Base-by-base conservation (phyloP, 352 stramenopile species). In the Pythium coloratum region DNA sequence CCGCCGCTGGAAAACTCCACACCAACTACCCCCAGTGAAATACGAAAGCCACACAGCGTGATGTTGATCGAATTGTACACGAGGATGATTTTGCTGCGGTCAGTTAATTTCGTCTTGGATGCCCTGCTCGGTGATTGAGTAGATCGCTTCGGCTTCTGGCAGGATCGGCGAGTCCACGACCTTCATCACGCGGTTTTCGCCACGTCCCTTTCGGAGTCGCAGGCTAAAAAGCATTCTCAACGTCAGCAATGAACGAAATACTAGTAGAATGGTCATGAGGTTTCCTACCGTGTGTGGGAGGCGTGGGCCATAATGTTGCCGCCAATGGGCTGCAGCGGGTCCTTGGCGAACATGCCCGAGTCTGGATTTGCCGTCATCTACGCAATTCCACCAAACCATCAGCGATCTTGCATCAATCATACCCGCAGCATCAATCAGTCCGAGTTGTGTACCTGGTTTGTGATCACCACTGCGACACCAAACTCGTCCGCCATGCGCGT, bases 181-280 rank as follows among this genome's bases (percentile, higher is more conserved):
- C 73, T 98, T 99, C 88, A 98, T 99, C 63, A 99, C 96, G 24
- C 98, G 95, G 67, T 99, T 99, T 70, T 99, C 97, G 13, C 97
- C 98, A 49, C 97, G 92, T 13, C 93, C 97, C 73, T 99, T 99
- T 54, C 94, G 91, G 49, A 99, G 80, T 13, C 96, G 92, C 62
- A 98, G 76, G 69, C 83, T 91, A 36, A 7, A 7, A 56, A 7
- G 47, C 18, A 7, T 18, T 42, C 10, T 8, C 40, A 34, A 55
- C 49, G 4, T 28, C 20, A 51, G 16, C 44, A 13, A 28, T 28
- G 20, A 24, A 24, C 20, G 20, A 20, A 49, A 49, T 49, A 53
- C 7, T 14, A 5, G 18, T 28, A 26, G 46, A 7, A 53, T 24
- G 13, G 20, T 9, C 46, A 53, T 30, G 3, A 64, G 55, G 13